Conservation (phyloP, 1,284 basidiomycete genomes). For the Ceratobasidium sp. region DNA sequence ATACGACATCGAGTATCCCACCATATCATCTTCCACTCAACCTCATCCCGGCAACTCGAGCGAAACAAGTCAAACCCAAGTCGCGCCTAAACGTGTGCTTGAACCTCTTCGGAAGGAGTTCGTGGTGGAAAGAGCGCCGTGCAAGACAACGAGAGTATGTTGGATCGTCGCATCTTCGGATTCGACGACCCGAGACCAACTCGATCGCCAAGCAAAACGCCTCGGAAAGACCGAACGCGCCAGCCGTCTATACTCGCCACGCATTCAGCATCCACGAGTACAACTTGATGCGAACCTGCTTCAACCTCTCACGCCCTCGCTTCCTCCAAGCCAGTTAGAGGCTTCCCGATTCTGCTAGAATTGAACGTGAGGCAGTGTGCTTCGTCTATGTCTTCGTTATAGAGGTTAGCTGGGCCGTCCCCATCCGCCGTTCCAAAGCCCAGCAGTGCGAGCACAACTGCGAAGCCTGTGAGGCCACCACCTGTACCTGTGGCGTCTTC, state of each 20-base stretch:
- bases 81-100: slow-evolving; percentile 79
- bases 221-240: slow-evolving; percentile 43
- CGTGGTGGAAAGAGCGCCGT: slow-evolving; percentile 88
- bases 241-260: slow-evolving; percentile 37
- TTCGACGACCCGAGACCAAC: slow-evolving; percentile 25
- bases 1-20: slow-evolving; percentile 79
- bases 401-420: background rate
- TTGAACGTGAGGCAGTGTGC: background rate
- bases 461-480: slow-evolving; percentile 49
- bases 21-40: slow-evolving; percentile 49
- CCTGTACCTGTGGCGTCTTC: slow-evolving; percentile 47
- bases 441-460: background rate
- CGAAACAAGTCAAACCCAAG: slow-evolving; percentile 70
- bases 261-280: slow-evolving; percentile 29
- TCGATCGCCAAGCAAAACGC: slow-evolving; percentile 32
- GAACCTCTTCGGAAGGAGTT: slow-evolving; percentile 85
- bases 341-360: slow-evolving; percentile 31
- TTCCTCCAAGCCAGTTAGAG: background rate
- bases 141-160: slow-evolving; percentile 88
- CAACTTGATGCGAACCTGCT: slow-evolving; percentile 25
- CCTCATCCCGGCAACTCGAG: slow-evolving; percentile 25
- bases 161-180: slow-evolving; percentile 73
- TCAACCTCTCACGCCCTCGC: slow-evolving; percentile 1
- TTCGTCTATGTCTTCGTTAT: background rate
- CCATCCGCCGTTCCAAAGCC: slow-evolving; percentile 34